A percentile compares a stretch with the other conserved stretches of the same genome.
Conservation (phyloP, 2,329 filamentous ascomycete species). For the Aspergillus sp. region DNA sequence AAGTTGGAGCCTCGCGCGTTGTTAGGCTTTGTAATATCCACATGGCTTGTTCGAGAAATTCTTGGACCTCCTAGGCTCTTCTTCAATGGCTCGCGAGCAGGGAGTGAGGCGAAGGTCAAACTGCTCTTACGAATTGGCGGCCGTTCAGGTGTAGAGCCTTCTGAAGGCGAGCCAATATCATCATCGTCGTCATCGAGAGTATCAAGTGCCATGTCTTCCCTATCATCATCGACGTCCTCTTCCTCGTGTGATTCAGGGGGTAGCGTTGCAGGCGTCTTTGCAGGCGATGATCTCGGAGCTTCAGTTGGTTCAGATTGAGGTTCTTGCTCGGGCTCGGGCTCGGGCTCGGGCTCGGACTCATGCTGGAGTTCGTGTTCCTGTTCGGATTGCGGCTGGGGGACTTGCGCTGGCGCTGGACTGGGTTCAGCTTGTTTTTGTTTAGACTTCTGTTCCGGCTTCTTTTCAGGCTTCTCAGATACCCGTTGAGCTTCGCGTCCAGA, state of each 20-base stretch:
- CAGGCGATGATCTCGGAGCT: slow-evolving; percentile 9
- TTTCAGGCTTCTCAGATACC: background rate
- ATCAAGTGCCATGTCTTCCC: slow-evolving; percentile 28
- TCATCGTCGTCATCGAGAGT: slow-evolving; percentile 26
- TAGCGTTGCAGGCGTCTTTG: slow-evolving; percentile 8
- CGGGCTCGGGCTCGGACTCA: background rate
- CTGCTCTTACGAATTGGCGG: slow-evolving; percentile 85
- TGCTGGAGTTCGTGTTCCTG: slow-evolving; percentile 3
- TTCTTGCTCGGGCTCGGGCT: slow-evolving; percentile 5
- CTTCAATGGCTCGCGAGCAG: slow-evolving; percentile 80
- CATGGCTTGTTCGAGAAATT: slow-evolving; percentile 66
- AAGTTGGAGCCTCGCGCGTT: slow-evolving; percentile 54
- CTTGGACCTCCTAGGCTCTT: slow-evolving; percentile 68
- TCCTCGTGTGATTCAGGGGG: slow-evolving; percentile 6
- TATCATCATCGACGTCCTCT: slow-evolving; percentile 20
- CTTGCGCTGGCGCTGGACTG: too few relatives aligned
- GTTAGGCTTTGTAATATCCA: slow-evolving; percentile 46
- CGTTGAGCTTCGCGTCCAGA: background rate
- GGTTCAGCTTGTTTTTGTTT: background rate
- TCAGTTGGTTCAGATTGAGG: slow-evolving; percentile 5
- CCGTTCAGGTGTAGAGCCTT: slow-evolving; percentile 43
- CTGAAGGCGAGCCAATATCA: slow-evolving; percentile 42
- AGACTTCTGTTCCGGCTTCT: slow-evolving; percentile 1
- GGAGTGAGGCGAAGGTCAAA: slow-evolving; percentile 85
- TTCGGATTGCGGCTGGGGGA: slow-evolving; percentile 1